Evolutionary conservation across 805 yeast species (phyloP), one percentile per base, ranked within the genome.

Genomic region (Wickerhamiella qilinensis): DNA sequence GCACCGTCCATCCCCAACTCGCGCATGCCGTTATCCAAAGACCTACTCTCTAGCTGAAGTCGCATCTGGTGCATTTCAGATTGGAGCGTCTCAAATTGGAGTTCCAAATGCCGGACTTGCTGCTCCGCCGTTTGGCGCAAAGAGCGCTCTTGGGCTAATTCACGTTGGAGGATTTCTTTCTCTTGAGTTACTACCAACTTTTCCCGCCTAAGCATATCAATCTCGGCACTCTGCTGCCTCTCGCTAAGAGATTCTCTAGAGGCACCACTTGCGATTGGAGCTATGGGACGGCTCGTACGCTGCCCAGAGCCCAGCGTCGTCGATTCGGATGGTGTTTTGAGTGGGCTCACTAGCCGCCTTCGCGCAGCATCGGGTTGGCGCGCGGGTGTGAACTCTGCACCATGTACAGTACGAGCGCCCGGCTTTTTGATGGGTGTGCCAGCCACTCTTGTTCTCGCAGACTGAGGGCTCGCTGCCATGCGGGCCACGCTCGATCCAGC

Each of bases 381-480:
- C 5, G 41, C 47, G 2, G 54, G 54, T 14, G 54, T 50, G 32
- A 49, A 46, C 20, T 46, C 52, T 5, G 51, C 48, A 11, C 35
- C 25, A 2, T 42, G 31, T 6, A 41, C 33, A 12, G 42, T 38
- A 5, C 52, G 44, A 8, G 36, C 33, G 11, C 29, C 29, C 14
- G 20, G 6, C 30, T 25, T 30, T 25, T 35, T 24, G 35, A 32
- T 19, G 15, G 36, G 34, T 19, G 35, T 24, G n/a, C 25, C 34
- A 18, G n/a, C n/a, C n/a, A n/a, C n/a, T n/a, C n/a, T n/a, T n/a
- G n/a, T n/a, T n/a, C n/a, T n/a, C n/a, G n/a, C n/a, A n/a, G n/a
- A n/a, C n/a, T n/a, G n/a, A n/a, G n/a, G n/a, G n/a, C n/a, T n/a
- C n/a, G n/a, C n/a, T n/a, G n/a, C n/a, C n/a, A n/a, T n/a, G n/a